These are phyloP conservation scores for Rhynchospora tenuis DNA, from an alignment of 176 grass and related monocot genomes.

Conservation along the genomic window DNA sequence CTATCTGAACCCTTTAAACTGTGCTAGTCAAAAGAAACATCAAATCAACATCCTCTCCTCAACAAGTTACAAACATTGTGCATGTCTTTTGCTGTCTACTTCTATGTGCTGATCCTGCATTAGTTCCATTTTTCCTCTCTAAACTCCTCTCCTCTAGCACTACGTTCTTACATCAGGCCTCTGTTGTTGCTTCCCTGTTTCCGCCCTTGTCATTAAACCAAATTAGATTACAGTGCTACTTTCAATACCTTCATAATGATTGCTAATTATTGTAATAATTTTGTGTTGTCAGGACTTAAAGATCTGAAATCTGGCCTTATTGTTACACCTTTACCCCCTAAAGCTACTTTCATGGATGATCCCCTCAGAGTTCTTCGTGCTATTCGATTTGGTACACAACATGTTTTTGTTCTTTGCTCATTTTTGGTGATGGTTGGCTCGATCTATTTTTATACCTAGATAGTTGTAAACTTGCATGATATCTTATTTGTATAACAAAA, in stretches of 20 bases:
- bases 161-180: not conserved
- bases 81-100: not conserved
- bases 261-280: slow-evolving; percentile 21
- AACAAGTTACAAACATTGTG: too few relatives aligned
- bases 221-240: not conserved
- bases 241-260: not conserved
- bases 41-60: not conserved
- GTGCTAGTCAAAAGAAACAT: not conserved
- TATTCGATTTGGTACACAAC: slow-evolving; percentile 79
- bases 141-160: too few relatives aligned
- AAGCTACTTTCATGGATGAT: slow-evolving; percentile 91
- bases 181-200: not conserved
- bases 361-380: slow-evolving; percentile 97
- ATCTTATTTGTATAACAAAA: not conserved
- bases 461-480: not conserved
- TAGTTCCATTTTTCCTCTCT: not conserved
- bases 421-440: not conserved
- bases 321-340: slow-evolving; percentile 84
- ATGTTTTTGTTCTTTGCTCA: slow-evolving; percentile 22
- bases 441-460: not conserved
- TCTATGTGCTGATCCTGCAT: not conserved
- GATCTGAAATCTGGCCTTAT: slow-evolving; percentile 67
- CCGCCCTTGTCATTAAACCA: not conserved
- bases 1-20: not conserved
- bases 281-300: slow-evolving; percentile 56